phyloP scores from a whole-genome alignment of 2,329 filamentous ascomycete genomes.

The Phaeosphaeria sp. region DNA sequence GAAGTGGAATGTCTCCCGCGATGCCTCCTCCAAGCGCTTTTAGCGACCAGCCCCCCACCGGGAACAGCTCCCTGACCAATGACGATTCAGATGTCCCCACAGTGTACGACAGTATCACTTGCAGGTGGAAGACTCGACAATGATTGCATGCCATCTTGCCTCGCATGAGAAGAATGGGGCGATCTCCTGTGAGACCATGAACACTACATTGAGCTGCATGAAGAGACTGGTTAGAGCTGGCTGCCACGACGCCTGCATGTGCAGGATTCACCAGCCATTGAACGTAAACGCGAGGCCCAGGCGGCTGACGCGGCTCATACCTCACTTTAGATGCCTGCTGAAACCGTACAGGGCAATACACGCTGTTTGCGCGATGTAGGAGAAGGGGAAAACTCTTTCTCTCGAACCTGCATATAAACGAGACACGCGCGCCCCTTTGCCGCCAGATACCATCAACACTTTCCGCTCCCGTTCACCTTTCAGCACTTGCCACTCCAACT shows the following conservation, averaged over 20 bases:
- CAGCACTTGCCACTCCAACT: background rate
- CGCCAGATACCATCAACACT: background rate
- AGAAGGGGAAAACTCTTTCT: background rate
- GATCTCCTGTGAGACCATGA: background rate
- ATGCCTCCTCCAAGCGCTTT: background rate
- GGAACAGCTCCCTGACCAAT: background rate
- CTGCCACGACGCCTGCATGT: background rate
- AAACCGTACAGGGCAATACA: slow-evolving; percentile 2
- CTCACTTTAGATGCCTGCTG: background rate
- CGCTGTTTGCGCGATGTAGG: slow-evolving; percentile 1
- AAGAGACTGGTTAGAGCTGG: background rate
- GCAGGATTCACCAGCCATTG: background rate
- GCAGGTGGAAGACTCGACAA: background rate
- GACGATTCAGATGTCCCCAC: background rate
- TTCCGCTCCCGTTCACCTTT: background rate
- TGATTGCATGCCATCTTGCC: background rate
- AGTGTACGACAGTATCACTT: background rate
- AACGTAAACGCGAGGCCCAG: background rate
- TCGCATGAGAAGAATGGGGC: background rate
- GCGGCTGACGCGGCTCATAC: background rate
- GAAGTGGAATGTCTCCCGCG: background rate
- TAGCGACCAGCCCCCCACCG: background rate
- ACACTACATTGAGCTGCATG: background rate
- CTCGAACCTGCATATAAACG: slow-evolving; percentile 1
- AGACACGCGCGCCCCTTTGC: slow-evolving; percentile 6